Base-by-base conservation (phyloP, 768 basidiomycete genomes). In the Tremella fuciformis region DNA sequence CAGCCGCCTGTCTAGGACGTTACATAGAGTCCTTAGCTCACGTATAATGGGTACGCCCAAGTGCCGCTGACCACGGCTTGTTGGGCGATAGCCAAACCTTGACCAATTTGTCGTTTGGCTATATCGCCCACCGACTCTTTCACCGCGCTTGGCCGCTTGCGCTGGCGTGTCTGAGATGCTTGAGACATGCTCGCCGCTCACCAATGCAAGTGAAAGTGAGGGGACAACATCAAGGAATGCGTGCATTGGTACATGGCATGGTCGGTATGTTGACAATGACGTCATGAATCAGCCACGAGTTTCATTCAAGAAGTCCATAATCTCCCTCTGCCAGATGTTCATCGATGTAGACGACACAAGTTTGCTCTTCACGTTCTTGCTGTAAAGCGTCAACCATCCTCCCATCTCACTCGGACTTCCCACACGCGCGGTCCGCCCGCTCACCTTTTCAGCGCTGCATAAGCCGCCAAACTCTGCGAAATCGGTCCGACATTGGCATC, bases 1-100 rank as follows among this genome's bases (percentile, higher is more conserved):
- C 39, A 62, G 55, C 37, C 15, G n/a, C 21, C 44, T 48, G 16
- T 8, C 55, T 37, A 37, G 21, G 13, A 15, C 22, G n/a, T 37
- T 8, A 39, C 24, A 19, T 26, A 29, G 22, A 13, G 22, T 21
- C 13, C n/a, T n/a, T n/a, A 3, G 53, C 71, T 67, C 39, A 73
- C 74, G 29, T 61, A 53, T 38, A 77, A 40, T 38, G 76, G 76
- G 49, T 77, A 77, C 16, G 61, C 57, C 69, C 69, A 77, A 9
- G 74, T 73, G 9, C 71, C 72, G 60, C 72, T 73, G 24, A 58
- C 58, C 0, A 75, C 62, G 15, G 74, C 76, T 54, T 74, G 67
- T 42, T 63, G 60, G 22, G 69, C 68, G 2, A 68, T 65, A 44
- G 50, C 53, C n/a, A 22, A 8, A 4, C n/a, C 22, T 8, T n/a